phyloP scores from a whole-genome alignment of 1,284 basidiomycete species.

The Sphaerobolus stellatus region DNA sequence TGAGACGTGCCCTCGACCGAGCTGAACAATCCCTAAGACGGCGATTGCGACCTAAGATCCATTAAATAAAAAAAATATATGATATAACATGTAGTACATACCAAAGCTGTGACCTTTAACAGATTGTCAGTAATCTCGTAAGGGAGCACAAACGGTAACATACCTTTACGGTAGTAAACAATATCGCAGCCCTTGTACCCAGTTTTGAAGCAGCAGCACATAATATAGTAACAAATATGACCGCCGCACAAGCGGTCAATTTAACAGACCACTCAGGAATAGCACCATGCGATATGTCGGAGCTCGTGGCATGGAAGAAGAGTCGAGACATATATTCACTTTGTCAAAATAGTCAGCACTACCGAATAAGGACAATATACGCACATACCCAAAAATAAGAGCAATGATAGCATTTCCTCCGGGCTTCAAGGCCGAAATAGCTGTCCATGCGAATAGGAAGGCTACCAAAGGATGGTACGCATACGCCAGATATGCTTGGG shows the following conservation, averaged over 20 bases:
- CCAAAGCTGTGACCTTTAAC: constrained; percentile 56
- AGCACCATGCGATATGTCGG: constrained; percentile 67
- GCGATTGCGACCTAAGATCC: constrained; percentile 60
- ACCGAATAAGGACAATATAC: no score
- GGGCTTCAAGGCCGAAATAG: constrained; percentile 85
- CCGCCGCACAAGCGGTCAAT: constrained; percentile 75
- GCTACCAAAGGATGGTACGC: constrained; percentile 85
- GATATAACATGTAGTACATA: constrained; percentile 30
- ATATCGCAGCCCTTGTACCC: constrained; percentile 80
- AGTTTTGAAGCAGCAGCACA: constrained; percentile 79
- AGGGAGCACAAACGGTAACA: constrained; percentile 17
- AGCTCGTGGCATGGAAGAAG: constrained; percentile 63
- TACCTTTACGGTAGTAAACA: constrained; percentile 87
- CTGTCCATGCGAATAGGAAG: constrained; percentile 87
- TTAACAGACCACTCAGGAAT: constrained; percentile 95
- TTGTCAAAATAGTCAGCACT: constrained; percentile 68
- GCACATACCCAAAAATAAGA: constrained; percentile 51
- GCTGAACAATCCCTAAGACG: constrained; percentile 71
- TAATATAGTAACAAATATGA: constrained; percentile 69
- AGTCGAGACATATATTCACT: constrained; percentile 85
- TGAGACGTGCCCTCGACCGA: constrained; percentile 66
- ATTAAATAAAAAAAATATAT: not conserved
- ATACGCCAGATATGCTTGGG: constrained; percentile 89
- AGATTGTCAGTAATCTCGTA: constrained; percentile 5
- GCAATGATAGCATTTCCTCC: constrained; percentile 56